A percentile compares a stretch with the other conserved stretches of the same genome.
phyloP scores from a whole-genome alignment of 1,284 basidiomycete genomes.

The Tausonia pullulans region DNA sequence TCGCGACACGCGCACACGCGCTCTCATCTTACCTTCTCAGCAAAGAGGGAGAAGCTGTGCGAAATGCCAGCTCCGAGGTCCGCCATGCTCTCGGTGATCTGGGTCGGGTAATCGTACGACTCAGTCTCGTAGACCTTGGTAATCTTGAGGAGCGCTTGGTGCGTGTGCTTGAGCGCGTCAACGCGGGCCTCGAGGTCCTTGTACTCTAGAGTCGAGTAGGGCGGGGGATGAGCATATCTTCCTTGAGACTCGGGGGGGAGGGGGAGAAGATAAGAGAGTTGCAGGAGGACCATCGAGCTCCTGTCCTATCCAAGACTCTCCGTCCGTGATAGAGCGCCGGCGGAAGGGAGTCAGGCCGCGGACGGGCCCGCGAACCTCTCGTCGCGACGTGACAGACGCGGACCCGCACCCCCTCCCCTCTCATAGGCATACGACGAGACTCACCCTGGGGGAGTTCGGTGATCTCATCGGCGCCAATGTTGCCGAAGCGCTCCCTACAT shows the following conservation, averaged over 20 bases:
- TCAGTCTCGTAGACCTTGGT: constrained; percentile 76
- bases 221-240: background rate
- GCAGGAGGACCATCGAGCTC: too few species aligned
- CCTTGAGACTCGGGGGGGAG: background rate
- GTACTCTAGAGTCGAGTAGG: constrained; percentile 57
- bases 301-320: too few species aligned
- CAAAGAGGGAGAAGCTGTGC: constrained; percentile 71
- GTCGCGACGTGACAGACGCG: too few species aligned
- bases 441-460: constrained; percentile 82
- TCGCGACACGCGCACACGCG: background rate
- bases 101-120: constrained; percentile 65
- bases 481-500: constrained; percentile 66
- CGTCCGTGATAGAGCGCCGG: too few species aligned
- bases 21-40: constrained; percentile 49
- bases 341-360: too few species aligned
- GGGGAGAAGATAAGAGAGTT: background rate
- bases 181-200: constrained; percentile 89
- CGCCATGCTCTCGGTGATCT: constrained; percentile 40
- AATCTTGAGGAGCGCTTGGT: constrained; percentile 70
- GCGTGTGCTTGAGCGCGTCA: constrained; percentile 75
- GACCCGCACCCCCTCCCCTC: too few species aligned
- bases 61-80: constrained; percentile 53
- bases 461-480: constrained; percentile 80
- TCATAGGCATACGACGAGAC: too few species aligned
- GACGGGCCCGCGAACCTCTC: too few species aligned